Conservation (phyloP, 148 eudicot genomes). For the Oxyria digyna region DNA sequence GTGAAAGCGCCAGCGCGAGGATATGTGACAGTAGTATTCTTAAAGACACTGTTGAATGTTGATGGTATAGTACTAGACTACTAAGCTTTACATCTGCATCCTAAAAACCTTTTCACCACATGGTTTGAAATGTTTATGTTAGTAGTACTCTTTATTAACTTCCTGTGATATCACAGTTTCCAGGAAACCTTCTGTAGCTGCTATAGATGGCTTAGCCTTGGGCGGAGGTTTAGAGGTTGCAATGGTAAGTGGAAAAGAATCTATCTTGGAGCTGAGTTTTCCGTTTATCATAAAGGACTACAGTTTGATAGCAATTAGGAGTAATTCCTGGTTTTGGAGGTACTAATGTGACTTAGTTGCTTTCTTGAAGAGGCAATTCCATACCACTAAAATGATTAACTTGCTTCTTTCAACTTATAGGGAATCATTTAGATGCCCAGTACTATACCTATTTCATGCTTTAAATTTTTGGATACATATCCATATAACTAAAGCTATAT, state of each 20-base stretch:
- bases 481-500: background rate
- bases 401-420: no score
- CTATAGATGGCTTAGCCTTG: no score
- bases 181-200: no score
- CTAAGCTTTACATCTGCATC: no score
- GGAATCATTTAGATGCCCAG: background rate
- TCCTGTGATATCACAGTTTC: no score
- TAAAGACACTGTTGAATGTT: slow-evolving; percentile 68
- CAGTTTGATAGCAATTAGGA: slow-evolving; percentile 23
- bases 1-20: slow-evolving; percentile 65
- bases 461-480: background rate
- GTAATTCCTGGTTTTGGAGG: slow-evolving; percentile 97
- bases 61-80: slow-evolving; percentile 30
- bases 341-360: slow-evolving; percentile 15
- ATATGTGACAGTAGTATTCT: slow-evolving; percentile 69
- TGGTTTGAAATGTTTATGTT: no score
- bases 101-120: no score
- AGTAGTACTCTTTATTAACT: no score
- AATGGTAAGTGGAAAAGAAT: no score
- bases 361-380: background rate
- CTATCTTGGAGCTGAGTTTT: background rate
- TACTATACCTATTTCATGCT: background rate
- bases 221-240: no score
- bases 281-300: background rate
- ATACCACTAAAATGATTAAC: background rate